Evolutionary conservation across 169 alveolate genomes (phyloP).

Genomic region (Besnoitia besnoiti): DNA sequence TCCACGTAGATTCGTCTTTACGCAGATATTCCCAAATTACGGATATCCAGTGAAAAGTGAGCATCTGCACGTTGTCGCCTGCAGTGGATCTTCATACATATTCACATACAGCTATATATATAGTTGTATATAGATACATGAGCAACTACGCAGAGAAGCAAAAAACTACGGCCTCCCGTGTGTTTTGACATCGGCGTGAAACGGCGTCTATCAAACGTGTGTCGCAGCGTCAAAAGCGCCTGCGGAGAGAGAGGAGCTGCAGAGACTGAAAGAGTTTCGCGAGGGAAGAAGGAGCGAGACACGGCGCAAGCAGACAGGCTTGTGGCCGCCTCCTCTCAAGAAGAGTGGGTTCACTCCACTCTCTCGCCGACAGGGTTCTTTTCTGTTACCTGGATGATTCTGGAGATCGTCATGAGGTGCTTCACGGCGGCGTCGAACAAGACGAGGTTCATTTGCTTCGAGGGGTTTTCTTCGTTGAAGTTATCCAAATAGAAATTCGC

Average conservation of each 20-base stretch:
- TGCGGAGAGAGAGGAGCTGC: neutral
- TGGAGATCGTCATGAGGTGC: constrained; percentile 92
- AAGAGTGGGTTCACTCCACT: neutral
- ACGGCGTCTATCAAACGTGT: too few species aligned
- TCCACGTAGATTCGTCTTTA: neutral
- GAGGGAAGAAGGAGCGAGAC: too few species aligned
- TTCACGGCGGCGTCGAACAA: constrained; percentile 96
- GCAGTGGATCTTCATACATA: neutral
- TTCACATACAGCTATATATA: neutral
- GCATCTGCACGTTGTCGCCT: neutral
- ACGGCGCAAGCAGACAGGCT: too few species aligned
- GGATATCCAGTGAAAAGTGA: too few species aligned
- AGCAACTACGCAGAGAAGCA: neutral
- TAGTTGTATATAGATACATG: neutral
- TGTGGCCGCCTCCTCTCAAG: too few species aligned
- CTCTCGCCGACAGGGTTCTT: neutral
- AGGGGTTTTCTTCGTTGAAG: constrained; percentile 90
- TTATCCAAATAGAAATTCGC: constrained; percentile 86
- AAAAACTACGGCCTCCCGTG: neutral
- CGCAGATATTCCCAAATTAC: too few species aligned
- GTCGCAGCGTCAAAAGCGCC: neutral
- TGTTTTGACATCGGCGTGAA: too few species aligned
- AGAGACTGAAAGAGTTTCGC: too few species aligned
- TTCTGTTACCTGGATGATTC: constrained; percentile 87
- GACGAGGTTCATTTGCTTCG: constrained; percentile 93